These are phyloP conservation scores for Candida sojae DNA, from an alignment of 1,139 yeast species.

Conservation along the genomic window DNA sequence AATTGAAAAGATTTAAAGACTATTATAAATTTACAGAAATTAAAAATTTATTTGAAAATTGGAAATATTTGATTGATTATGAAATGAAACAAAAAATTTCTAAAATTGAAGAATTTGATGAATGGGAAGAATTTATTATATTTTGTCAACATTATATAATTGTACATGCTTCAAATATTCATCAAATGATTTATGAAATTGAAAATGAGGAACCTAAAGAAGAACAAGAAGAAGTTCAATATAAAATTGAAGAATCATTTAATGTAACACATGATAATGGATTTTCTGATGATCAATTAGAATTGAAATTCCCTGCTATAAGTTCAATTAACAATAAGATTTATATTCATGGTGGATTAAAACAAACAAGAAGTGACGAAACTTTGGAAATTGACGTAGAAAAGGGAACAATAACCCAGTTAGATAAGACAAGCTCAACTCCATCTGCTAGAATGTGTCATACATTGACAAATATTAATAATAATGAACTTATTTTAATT, in stretches of 20 bases:
- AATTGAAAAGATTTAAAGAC: slow-evolving; percentile 48
- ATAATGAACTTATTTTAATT: slow-evolving; percentile 37
- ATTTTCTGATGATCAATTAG: slow-evolving; percentile 17
- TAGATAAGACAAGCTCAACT: slow-evolving; percentile 1
- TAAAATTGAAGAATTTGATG: slow-evolving; percentile 71
- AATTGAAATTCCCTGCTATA: slow-evolving; percentile 53
- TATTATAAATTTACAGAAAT: slow-evolving; percentile 53
- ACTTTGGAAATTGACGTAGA: slow-evolving; percentile 15
- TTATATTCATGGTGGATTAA: slow-evolving; percentile 57
- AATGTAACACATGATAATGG: slow-evolving; percentile 11
- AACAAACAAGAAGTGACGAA: slow-evolving; percentile 40
- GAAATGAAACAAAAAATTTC: slow-evolving; percentile 46
- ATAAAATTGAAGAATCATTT: slow-evolving; percentile 12
- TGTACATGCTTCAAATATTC: slow-evolving; percentile 60
- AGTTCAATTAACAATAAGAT: slow-evolving; percentile 24
- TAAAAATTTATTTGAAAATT: slow-evolving; percentile 57
- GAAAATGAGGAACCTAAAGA: slow-evolving; percentile 8
- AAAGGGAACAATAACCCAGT: slow-evolving; percentile 11
- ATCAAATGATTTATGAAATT: slow-evolving; percentile 15
- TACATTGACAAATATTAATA: slow-evolving; percentile 38
- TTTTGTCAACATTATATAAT: slow-evolving; percentile 78
- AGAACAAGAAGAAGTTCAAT: neutral
- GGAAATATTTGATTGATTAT: slow-evolving; percentile 47
- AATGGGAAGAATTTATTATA: slow-evolving; percentile 77
- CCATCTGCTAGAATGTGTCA: slow-evolving; percentile 65